Conservation (phyloP, 1,284 basidiomycete species). For the Naganishia liquefaciens region DNA sequence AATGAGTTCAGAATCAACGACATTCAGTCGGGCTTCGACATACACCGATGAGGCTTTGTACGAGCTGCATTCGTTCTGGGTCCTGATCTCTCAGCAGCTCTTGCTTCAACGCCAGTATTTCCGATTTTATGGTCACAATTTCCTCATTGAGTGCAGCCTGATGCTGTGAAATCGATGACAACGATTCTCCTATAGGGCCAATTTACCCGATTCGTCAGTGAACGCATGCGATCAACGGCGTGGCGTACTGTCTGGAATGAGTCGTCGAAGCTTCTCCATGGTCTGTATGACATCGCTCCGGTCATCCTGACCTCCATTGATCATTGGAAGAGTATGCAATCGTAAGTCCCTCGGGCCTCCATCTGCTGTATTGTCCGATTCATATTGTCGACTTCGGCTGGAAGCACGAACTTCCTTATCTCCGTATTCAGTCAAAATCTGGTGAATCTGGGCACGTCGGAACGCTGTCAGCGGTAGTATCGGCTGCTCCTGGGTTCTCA, state of each 20-base stretch:
- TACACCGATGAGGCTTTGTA: slow-evolving; percentile 91
- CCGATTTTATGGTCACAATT: slow-evolving; percentile 55
- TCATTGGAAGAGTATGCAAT: neutral
- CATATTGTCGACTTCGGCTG: neutral
- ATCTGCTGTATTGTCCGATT: neutral
- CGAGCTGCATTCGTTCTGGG: slow-evolving; percentile 77
- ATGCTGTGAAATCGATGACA: slow-evolving; percentile 38
- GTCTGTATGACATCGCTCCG: slow-evolving; percentile 6
- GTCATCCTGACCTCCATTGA: neutral
- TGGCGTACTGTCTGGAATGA: slow-evolving; percentile 29
- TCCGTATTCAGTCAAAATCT: slow-evolving; percentile 22
- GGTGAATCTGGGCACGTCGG: slow-evolving; percentile 24
- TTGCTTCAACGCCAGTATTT: slow-evolving; percentile 68
- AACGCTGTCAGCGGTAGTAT: neutral
- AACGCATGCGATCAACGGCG: neutral
- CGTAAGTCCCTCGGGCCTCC: neutral
- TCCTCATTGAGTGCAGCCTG: slow-evolving; percentile 48
- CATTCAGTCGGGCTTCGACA: slow-evolving; percentile 34
- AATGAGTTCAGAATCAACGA: neutral
- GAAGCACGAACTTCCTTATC: slow-evolving; percentile 9
- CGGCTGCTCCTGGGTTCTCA: neutral
- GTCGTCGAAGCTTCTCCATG: slow-evolving; percentile 26
- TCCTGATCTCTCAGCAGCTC: slow-evolving; percentile 75
- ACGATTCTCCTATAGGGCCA: slow-evolving; percentile 9
- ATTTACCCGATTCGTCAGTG: neutral